phyloP scores from a whole-genome alignment of 306 rosid genomes.

The Canavalia gladiata region DNA sequence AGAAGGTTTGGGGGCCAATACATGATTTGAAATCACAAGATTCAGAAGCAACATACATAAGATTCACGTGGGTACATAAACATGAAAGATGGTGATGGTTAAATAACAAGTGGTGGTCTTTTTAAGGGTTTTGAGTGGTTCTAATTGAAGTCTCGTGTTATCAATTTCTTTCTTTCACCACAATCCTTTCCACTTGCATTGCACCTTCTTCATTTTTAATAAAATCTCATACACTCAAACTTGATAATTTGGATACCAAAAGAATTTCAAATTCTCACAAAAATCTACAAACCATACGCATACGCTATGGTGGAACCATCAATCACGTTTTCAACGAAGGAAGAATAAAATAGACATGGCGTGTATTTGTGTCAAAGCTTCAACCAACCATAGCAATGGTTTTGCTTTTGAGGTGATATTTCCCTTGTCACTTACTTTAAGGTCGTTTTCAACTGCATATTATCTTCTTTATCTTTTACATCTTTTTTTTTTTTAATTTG shows the following conservation, averaged over 20 bases:
- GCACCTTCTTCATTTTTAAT: not conserved
- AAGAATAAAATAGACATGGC: not conserved
- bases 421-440: not conserved
- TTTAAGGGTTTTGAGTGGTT: slow-evolving; percentile 5
- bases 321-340: slow-evolving; percentile 36
- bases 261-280: too few species aligned
- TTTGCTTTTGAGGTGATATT: slow-evolving; percentile 33
- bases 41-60: not conserved
- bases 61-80: slow-evolving; percentile 2
- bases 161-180: not conserved
- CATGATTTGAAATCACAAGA: not conserved
- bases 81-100: not conserved
- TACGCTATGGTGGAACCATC: not conserved
- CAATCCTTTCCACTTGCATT: not conserved
- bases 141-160: not conserved
- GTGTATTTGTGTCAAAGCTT: slow-evolving; percentile 30
- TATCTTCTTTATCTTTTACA: not conserved
- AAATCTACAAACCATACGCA: not conserved
- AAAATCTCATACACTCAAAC: not conserved
- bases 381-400: not conserved
- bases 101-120: slow-evolving; percentile 1
- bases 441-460: slow-evolving; percentile 11
- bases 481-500: not conserved
- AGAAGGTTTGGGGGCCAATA: not conserved
- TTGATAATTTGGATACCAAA: not conserved